Evolutionary conservation across 2,329 filamentous ascomycete species (phyloP), one percentile per base, ranked within the genome.

Genomic region (Ascomycota sp.): DNA sequence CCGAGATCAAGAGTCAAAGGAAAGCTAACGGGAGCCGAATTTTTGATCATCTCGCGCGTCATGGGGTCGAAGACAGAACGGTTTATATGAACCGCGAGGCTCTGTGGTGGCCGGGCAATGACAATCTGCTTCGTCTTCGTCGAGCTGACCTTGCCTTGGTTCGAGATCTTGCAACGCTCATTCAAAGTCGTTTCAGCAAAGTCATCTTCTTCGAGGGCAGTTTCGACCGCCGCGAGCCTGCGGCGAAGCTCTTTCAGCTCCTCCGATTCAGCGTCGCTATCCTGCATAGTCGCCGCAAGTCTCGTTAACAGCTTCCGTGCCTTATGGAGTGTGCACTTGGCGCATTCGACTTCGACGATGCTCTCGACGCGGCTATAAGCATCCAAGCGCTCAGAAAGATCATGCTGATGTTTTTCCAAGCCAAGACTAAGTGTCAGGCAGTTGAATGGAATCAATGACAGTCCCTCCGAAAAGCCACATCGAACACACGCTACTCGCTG

Each of bases 91-190:
- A 95, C 62, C 0, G 74, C 78, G 10, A 98, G 59, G 36, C 77
- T 80, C 40, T 73, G 72, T 1, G 89, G 89, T 1, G 83, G 67
- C 25, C 84, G 66, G 3, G 79, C 83, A 42, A 98, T 68, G 9
- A 86, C 80, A 8, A 79, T 76, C 50, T 95, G 89, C 38, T 84
- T 77, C 7, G 83, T 83, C 54, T 98, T 98, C 6, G 78, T 91
- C 11, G 76, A 73, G 13, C 66, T 69, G 7, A 83, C 69, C 45
- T 76, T 72, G 43, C 72, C 71, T 44, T 76, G 72, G 8, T 72
- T 59, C 0, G 61, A 59, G 39, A 75, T 77, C 46, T 68, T 74
- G 54, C 72, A 81, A 47, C 66, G 68, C 26, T 72, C 62, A 2
- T 55, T 55, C 7, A 78, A 47, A 0, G 67, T 76, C 43, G 66